phyloP scores from a whole-genome alignment of 2,329 filamentous ascomycete species.

The Botrytis fabae region DNA sequence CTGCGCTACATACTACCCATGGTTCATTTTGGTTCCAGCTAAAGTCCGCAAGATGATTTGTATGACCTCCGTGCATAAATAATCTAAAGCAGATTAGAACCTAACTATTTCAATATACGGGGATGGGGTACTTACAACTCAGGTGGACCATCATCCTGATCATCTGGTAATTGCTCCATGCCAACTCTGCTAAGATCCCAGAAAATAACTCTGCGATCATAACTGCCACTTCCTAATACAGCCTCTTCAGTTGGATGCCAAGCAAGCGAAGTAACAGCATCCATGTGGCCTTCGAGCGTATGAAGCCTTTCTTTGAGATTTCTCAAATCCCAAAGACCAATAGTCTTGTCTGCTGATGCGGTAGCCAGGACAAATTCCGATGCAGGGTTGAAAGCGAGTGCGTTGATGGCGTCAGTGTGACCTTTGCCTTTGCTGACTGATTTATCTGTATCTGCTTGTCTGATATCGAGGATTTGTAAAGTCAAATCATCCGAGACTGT shows the following conservation, averaged over 20 bases:
- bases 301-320: constrained; percentile 90
- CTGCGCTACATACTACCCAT: constrained; percentile 93
- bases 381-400: constrained; percentile 89
- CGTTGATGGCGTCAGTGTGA: constrained; percentile 91
- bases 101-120: neutral
- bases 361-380: constrained; percentile 91
- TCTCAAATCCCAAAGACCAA: constrained; percentile 92
- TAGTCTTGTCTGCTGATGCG: constrained; percentile 91
- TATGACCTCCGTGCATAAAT: constrained; percentile 99
- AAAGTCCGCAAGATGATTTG: constrained; percentile 94
- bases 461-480: constrained; percentile 87
- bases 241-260: constrained; percentile 93
- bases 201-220: constrained; percentile 91
- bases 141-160: constrained; percentile 90
- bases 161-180: constrained; percentile 91
- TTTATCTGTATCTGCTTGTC: constrained; percentile 63
- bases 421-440: constrained; percentile 72
- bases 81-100: constrained; percentile 52
- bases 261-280: constrained; percentile 85
- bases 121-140: constrained; percentile 68
- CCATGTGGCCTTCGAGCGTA: constrained; percentile 82
- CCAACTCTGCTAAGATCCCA: constrained; percentile 94
- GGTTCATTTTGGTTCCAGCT: constrained; percentile 97
- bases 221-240: constrained; percentile 86
- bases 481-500: constrained; percentile 95